These are phyloP conservation scores for Naematelia aurantialba DNA, from an alignment of 768 basidiomycete species.

Conservation along the genomic window DNA sequence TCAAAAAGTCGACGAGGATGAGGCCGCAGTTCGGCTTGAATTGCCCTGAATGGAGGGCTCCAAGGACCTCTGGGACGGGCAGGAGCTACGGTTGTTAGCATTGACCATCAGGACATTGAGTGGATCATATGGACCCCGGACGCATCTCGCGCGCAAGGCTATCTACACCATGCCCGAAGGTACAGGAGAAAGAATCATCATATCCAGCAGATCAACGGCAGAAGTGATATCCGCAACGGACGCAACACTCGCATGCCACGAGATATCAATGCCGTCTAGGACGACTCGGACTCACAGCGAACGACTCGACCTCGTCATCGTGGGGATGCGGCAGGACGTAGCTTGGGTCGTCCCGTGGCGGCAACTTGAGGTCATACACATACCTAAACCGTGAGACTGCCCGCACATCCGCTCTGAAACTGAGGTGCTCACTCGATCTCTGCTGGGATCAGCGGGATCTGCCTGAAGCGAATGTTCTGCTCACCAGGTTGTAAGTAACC, in stretches of 20 bases:
- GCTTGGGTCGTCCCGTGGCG: conserved; percentile 49
- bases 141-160: too few species aligned
- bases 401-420: not conserved
- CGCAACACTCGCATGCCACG: too few species aligned
- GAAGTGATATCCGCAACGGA: too few species aligned
- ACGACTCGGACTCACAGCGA: conserved; percentile 76
- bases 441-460: too few species aligned
- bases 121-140: too few species aligned
- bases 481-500: conserved; percentile 66
- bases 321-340: conserved; percentile 66
- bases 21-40: conserved; percentile 94
- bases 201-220: too few species aligned
- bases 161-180: not conserved
- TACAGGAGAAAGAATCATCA: too few species aligned
- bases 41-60: conserved; percentile 62
- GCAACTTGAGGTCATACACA: conserved; percentile 75
- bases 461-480: too few species aligned
- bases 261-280: too few species aligned
- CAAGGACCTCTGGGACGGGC: conserved; percentile 60
- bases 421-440: conserved; percentile 68
- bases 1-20: conserved; percentile 82
- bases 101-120: not conserved
- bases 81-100: conserved; percentile 58
- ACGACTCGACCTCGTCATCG: conserved; percentile 92
- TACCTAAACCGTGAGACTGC: conserved; percentile 56